Conservation (phyloP, 306 rosid species). For the Canavalia ensiformis region DNA sequence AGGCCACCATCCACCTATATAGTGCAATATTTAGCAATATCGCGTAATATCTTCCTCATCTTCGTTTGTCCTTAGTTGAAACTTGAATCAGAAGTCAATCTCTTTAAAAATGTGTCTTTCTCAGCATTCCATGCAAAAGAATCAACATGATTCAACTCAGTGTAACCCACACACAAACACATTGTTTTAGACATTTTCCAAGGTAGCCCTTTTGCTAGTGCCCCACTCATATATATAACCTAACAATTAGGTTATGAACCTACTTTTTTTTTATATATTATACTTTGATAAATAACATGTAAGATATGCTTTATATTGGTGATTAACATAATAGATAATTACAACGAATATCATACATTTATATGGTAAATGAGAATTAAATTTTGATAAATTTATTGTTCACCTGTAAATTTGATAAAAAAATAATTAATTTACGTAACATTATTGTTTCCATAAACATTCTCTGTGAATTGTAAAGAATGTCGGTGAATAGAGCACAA, state of each 20-base stretch:
- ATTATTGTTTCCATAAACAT: slow-evolving; percentile 36
- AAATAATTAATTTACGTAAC: not conserved
- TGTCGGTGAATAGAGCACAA: slow-evolving; percentile 59
- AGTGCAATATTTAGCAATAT: not conserved
- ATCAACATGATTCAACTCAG: slow-evolving; percentile 30
- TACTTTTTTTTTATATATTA: not conserved
- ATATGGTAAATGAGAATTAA: no score
- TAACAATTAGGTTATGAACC: not conserved
- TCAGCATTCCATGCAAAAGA: slow-evolving; percentile 38
- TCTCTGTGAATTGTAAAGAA: slow-evolving; percentile 59
- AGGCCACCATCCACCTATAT: not conserved
- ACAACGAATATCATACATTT: no score
- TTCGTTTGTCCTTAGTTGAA: slow-evolving; percentile 15
- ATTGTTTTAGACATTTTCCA: slow-evolving; percentile 44
- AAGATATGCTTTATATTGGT: not conserved
- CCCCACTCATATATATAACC: not conserved
- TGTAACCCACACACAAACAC: slow-evolving; percentile 25
- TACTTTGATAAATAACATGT: not conserved
- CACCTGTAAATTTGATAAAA: not conserved
- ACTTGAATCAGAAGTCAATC: slow-evolving; percentile 47
- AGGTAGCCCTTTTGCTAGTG: slow-evolving; percentile 35
- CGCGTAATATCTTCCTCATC: not conserved
- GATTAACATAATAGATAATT: no score
- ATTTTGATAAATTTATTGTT: no score
- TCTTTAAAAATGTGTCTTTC: slow-evolving; percentile 33